Percentiles rank a stretch among this genome's conserved stretches.
phyloP scores from a whole-genome alignment of 2,329 filamentous ascomycete species.

The Diaporthe sp. region DNA sequence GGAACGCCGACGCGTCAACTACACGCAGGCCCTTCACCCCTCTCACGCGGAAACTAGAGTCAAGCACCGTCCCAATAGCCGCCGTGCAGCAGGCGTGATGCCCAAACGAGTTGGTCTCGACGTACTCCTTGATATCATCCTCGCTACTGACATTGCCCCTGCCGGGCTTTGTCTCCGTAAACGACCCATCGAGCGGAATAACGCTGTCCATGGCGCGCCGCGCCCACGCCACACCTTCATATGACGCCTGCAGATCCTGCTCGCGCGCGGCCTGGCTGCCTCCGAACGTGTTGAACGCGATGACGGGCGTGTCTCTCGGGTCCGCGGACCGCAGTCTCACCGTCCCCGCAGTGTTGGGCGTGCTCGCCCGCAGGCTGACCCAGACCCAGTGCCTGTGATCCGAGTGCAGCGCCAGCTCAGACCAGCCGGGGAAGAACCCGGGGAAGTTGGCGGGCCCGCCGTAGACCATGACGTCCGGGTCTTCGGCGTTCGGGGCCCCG shows the following conservation, averaged over 20 bases:
- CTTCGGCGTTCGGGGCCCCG: conserved; percentile 40
- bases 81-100: conserved; percentile 36
- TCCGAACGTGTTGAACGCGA: conserved; percentile 71
- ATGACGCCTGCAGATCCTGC: conserved; percentile 62
- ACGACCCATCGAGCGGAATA: conserved; percentile 29
- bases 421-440: conserved; percentile 53
- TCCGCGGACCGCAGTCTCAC: conserved; percentile 70
- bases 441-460: conserved; percentile 52
- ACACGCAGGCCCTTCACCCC: conserved; percentile 63
- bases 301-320: conserved; percentile 71
- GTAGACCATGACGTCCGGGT: conserved; percentile 49
- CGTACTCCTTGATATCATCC: conserved; percentile 37
- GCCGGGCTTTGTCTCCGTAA: conserved; percentile 38
- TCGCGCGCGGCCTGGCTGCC: conserved; percentile 57
- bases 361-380: conserved; percentile 69
- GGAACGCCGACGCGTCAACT: conserved; percentile 66
- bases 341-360: conserved; percentile 69
- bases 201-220: conserved; percentile 44
- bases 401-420: conserved; percentile 42
- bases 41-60: conserved; percentile 62
- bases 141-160: conserved; percentile 30
- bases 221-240: conserved; percentile 64
- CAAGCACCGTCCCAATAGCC: conserved; percentile 56
- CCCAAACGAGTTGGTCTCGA: conserved; percentile 36
- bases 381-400: conserved; percentile 54